Conservation (phyloP, 257 asterid species). For the Plantago major region DNA sequence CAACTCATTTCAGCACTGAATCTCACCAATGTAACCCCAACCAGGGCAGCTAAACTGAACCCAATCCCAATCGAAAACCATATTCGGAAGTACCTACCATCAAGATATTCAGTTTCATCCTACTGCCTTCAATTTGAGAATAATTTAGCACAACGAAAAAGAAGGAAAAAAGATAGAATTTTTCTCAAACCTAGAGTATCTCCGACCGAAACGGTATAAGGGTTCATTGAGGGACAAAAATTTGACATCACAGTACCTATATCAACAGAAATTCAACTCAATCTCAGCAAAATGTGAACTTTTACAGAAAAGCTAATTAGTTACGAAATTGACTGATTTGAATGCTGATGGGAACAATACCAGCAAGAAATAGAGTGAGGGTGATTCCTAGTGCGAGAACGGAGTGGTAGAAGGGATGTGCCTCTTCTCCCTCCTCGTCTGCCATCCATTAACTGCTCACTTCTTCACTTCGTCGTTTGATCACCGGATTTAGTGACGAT, state of each 20-base stretch:
- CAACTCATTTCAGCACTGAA: neutral
- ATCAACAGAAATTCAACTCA: neutral
- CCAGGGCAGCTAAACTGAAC: slow-evolving; percentile 55
- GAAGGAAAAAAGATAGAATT: neutral
- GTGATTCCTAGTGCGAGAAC: slow-evolving; percentile 28
- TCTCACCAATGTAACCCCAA: slow-evolving; percentile 55
- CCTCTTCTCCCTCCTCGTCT: slow-evolving; percentile 48
- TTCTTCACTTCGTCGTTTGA: too few relatives aligned
- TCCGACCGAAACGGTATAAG: slow-evolving; percentile 65
- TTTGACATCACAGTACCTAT: slow-evolving; percentile 82
- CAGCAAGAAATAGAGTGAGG: slow-evolving; percentile 65
- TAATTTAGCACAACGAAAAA: neutral
- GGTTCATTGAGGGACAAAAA: slow-evolving; percentile 54
- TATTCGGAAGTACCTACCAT: slow-evolving; percentile 47
- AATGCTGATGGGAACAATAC: slow-evolving; percentile 18
- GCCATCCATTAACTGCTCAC: slow-evolving; percentile 34
- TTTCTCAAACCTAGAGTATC: slow-evolving; percentile 48
- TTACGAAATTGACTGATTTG: neutral
- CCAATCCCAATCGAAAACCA: slow-evolving; percentile 88
- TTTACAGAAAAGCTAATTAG: neutral
- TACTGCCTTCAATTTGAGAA: neutral
- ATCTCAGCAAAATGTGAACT: neutral
- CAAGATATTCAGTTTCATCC: neutral
- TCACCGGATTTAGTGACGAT: too few relatives aligned
- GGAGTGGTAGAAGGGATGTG: slow-evolving; percentile 54